A percentile compares a stretch with the other conserved stretches of the same genome.
Evolutionary conservation across 2,329 filamentous ascomycete species (phyloP).

Genomic region (Aureobasidium sp.): DNA sequence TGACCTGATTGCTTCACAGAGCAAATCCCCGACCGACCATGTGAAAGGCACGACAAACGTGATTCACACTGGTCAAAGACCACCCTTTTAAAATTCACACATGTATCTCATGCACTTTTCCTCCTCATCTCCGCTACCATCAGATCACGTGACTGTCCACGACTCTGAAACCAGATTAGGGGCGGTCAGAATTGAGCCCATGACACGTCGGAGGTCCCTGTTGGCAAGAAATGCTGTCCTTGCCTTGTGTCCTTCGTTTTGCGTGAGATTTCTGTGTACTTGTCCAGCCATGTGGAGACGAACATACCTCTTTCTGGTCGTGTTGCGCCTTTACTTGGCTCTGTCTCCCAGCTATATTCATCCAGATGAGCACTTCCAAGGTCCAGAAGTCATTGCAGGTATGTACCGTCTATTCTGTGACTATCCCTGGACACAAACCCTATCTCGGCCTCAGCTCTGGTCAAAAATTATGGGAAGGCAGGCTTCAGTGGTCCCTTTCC

Average conservation of each 20-base stretch:
- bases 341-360: slow-evolving; percentile 93
- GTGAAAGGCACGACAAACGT: background rate
- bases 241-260: background rate
- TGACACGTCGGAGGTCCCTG: background rate
- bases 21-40: background rate
- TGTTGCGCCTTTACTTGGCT: slow-evolving; percentile 89
- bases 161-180: slow-evolving; percentile 12
- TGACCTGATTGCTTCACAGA: slow-evolving; percentile 4
- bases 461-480: too few relatives aligned
- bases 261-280: background rate
- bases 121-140: background rate
- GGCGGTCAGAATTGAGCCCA: slow-evolving; percentile 6
- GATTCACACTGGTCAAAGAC: background rate
- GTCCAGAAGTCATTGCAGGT: slow-evolving; percentile 95
- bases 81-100: background rate
- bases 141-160: slow-evolving; percentile 14
- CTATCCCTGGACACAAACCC: too few relatives aligned
- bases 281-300: slow-evolving; percentile 76
- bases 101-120: background rate
- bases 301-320: slow-evolving; percentile 73
- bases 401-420: slow-evolving; percentile 39
- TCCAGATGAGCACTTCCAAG: slow-evolving; percentile 98
- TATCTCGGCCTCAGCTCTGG: too few relatives aligned
- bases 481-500: too few relatives aligned
- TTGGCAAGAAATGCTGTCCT: background rate